Base-by-base conservation (phyloP, 73 alveolate genomes). In the Paramecium primaurelia region DNA sequence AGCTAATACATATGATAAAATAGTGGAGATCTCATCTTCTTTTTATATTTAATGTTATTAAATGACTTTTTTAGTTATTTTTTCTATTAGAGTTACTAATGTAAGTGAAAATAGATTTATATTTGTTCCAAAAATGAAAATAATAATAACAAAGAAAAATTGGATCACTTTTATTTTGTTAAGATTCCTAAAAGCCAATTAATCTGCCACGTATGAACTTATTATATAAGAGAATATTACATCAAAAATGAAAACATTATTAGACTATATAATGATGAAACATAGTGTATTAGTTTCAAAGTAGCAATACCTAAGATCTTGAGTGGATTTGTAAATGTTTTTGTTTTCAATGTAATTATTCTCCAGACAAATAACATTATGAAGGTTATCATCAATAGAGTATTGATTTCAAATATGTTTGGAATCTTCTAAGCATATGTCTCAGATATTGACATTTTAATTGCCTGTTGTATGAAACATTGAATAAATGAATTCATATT, bases 131-230 rank as follows among this genome's bases (percentile, higher is more conserved):
- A 18, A 73, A 36, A 36, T 3, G 34, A 73, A 37, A 0, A 73
- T 38, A 2, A 40, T 36, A 59, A 73, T 38, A 16, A 73, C 87
- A 73, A 73, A 8, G 34, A 73, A 12, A 20, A 22, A 36, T 73
- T 34, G 20, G 3, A 11, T 73, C 11, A 16, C 9, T 7, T 73
- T 73, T 1, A 64, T 28, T 64, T 64, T 64, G 47, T 28, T 64
- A 64, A 64, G 16, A 64, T 64, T 28, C 84, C 22, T 20, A 73
- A 37, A 73, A 20, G 20, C 10, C 60, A 73, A 73, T 73, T 73
- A 73, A 73, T 73, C 87, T 36, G 87, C 59, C 58, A 73, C 59
- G 87, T 73, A 73, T 73, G 87, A 73, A 37, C 87, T 73, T 73
- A 14, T 32, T 32, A 36, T 12, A 73, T 36, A 14, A 80, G 12